These are phyloP conservation scores for Entrophospora sp. DNA, from an alignment of 192 early-diverging fungal genomes.

Conservation along the genomic window DNA sequence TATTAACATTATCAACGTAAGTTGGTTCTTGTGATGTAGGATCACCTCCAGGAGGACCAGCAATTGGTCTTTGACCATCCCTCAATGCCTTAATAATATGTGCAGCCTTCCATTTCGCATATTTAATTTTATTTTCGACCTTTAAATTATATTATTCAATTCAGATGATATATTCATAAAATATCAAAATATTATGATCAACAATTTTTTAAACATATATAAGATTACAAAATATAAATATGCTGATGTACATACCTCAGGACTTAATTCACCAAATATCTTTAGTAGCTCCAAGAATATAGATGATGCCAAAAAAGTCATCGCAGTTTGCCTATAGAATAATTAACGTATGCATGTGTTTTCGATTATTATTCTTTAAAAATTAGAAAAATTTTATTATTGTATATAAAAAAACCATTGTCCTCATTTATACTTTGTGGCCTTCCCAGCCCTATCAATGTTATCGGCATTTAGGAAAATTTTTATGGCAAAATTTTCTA, in stretches of 20 bases:
- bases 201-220: not conserved
- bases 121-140: conserved; percentile 83
- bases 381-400: not conserved
- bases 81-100: conserved; percentile 88
- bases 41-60: conserved; percentile 44
- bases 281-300: conserved; percentile 83
- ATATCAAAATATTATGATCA: not conserved
- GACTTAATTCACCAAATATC: conserved; percentile 68
- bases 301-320: conserved; percentile 81
- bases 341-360: not conserved
- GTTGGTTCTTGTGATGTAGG: not conserved
- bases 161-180: not conserved
- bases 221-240: not conserved
- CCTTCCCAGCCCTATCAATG: conserved; percentile 77
- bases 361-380: not conserved
- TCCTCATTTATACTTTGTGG: too few species aligned
- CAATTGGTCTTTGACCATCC: conserved; percentile 66
- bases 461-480: conserved; percentile 87
- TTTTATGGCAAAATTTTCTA: conserved; percentile 83
- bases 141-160: conserved; percentile 15
- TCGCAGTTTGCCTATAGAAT: conserved; percentile 66
- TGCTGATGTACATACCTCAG: conserved; percentile 38
- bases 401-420: conserved; percentile 22
- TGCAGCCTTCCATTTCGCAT: conserved; percentile 91
- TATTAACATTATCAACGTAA: not conserved